A percentile compares a stretch with the other conserved stretches of the same genome.
Conservation (phyloP, 2,329 filamentous ascomycete species). For the Aspergillus texensis region DNA sequence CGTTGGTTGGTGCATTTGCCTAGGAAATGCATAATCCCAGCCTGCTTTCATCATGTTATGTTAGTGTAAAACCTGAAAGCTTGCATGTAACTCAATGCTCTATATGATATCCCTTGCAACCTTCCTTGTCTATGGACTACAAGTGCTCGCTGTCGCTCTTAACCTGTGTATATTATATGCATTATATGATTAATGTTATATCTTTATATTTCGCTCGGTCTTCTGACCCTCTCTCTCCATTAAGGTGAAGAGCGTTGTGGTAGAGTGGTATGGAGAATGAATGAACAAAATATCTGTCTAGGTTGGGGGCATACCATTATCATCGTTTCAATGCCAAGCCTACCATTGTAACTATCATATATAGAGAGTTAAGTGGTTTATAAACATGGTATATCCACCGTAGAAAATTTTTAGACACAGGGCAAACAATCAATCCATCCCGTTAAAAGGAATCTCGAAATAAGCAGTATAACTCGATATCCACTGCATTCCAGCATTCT, state of each 20-base stretch:
- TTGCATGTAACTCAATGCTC: not conserved
- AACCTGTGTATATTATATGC: not conserved
- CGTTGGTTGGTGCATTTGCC: conserved; percentile 68
- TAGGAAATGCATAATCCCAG: conserved; percentile 27
- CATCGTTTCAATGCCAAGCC: too few relatives aligned
- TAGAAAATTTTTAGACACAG: too few relatives aligned
- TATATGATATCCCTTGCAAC: not conserved
- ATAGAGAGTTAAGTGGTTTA: too few relatives aligned
- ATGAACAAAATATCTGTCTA: not conserved
- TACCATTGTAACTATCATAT: too few relatives aligned
- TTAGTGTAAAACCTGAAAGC: not conserved
- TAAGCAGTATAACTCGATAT: too few relatives aligned
- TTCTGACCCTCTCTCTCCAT: not conserved
- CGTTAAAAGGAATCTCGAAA: too few relatives aligned
- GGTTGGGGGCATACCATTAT: not conserved
- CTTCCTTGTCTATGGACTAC: not conserved
- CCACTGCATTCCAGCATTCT: too few relatives aligned
- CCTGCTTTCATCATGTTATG: not conserved
- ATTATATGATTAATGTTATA: not conserved
- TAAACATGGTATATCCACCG: too few relatives aligned
- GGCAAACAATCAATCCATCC: too few relatives aligned
- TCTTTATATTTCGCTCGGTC: not conserved
- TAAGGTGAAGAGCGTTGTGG: not conserved
- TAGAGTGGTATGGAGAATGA: not conserved
- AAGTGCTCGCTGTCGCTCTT: not conserved